Evolutionary conservation across 345 rosid species (phyloP).

Genomic region (Camelina sativa): DNA sequence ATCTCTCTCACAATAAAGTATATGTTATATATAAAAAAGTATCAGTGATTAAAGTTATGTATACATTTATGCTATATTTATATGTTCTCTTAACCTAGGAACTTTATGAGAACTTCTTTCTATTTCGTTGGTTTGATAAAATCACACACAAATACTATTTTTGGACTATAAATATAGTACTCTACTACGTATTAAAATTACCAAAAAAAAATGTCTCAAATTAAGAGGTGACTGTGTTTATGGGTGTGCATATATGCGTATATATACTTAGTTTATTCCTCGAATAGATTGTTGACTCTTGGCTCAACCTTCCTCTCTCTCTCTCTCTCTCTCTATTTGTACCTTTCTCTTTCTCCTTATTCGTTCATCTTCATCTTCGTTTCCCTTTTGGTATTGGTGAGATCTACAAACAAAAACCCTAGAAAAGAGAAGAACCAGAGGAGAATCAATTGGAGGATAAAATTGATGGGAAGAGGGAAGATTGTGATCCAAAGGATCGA

Average conservation of each 20-base stretch:
- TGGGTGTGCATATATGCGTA: slow-evolving; percentile 23
- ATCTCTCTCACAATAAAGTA: slow-evolving; percentile 19
- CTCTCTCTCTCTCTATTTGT: slow-evolving; percentile 20
- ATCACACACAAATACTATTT: slow-evolving; percentile 20
- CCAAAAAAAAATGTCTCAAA: slow-evolving; percentile 41
- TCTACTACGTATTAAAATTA: slow-evolving; percentile 20
- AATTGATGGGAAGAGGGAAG: slow-evolving; percentile 52
- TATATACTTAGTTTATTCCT: slow-evolving; percentile 44
- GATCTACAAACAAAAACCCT: slow-evolving; percentile 46
- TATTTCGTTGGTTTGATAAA: slow-evolving; percentile 32
- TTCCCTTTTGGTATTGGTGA: slow-evolving; percentile 40
- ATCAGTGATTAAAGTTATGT: slow-evolving; percentile 9
- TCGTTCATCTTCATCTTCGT: slow-evolving; percentile 39
- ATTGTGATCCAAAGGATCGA: slow-evolving; percentile 54
- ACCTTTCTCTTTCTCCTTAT: slow-evolving; percentile 41
- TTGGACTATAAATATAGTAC: slow-evolving; percentile 35
- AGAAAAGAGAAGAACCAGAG: slow-evolving; percentile 35
- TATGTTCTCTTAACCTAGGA: slow-evolving; percentile 43
- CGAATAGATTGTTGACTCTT: slow-evolving; percentile 53
- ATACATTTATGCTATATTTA: slow-evolving; percentile 23
- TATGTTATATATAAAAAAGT: neutral
- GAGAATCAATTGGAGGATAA: slow-evolving; percentile 26
- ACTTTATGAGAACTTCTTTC: slow-evolving; percentile 35
- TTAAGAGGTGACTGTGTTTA: slow-evolving; percentile 38
- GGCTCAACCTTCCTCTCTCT: slow-evolving; percentile 36